A percentile compares a stretch with the other conserved stretches of the same genome.
phyloP scores from a whole-genome alignment of 2,329 filamentous ascomycete genomes.

The Podosphaera aphanis region DNA sequence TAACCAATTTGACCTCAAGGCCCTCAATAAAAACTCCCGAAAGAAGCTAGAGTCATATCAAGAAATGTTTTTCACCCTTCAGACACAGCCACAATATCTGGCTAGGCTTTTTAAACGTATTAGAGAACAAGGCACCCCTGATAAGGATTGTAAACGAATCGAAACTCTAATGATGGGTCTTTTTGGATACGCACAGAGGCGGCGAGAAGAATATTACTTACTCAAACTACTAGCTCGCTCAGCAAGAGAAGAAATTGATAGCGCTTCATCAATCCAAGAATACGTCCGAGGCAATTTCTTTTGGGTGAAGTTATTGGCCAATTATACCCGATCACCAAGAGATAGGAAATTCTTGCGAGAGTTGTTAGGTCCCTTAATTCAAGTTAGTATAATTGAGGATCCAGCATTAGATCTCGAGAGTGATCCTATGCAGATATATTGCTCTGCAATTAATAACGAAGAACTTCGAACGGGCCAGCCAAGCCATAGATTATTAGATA shows the following conservation, averaged over 20 bases:
- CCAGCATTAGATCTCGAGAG: constrained; percentile 80
- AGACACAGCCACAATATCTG: constrained; percentile 89
- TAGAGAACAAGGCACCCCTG: constrained; percentile 59
- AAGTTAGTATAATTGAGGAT: constrained; percentile 82
- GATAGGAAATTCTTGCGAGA: constrained; percentile 85
- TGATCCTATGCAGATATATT: constrained; percentile 92
- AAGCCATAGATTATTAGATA: constrained; percentile 58
- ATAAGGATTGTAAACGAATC: constrained; percentile 80
- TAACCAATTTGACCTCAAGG: constrained; percentile 90
- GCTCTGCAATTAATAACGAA: constrained; percentile 87
- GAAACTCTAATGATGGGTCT: constrained; percentile 89
- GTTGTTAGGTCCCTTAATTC: constrained; percentile 61
- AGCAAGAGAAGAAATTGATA: constrained; percentile 65
- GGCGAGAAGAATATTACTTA: constrained; percentile 88
- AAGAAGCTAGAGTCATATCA: constrained; percentile 94
- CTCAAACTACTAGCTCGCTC: constrained; percentile 69
- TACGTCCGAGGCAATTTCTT: constrained; percentile 80
- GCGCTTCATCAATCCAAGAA: constrained; percentile 50
- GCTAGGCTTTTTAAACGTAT: constrained; percentile 68
- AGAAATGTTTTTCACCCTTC: constrained; percentile 88
- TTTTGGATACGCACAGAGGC: constrained; percentile 92
- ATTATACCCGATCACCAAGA: constrained; percentile 73
- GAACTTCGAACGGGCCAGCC: constrained; percentile 76
- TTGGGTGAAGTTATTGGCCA: constrained; percentile 67
- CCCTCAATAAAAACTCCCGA: constrained; percentile 85